phyloP scores from a whole-genome alignment of 2,329 filamentous ascomycete genomes.

The Pyricularia pennisetigena region DNA sequence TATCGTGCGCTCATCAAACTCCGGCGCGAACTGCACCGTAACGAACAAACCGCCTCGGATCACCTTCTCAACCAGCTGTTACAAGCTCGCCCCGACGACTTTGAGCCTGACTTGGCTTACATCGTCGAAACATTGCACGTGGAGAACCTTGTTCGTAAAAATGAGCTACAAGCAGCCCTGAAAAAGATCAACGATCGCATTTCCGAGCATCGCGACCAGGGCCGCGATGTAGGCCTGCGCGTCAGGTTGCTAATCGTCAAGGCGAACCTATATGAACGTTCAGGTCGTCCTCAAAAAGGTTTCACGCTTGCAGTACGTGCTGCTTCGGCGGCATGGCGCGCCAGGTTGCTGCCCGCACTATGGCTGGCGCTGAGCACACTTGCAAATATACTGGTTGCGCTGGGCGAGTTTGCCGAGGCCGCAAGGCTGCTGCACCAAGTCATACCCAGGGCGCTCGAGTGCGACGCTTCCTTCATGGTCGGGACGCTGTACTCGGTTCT shows the following conservation, averaged over 20 bases:
- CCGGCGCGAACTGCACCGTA: conserved; percentile 4
- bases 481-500: conserved; percentile 61
- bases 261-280: conserved; percentile 56
- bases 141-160: conserved; percentile 38
- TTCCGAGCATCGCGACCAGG: conserved; percentile 13
- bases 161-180: conserved; percentile 37
- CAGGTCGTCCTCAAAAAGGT: conserved; percentile 60
- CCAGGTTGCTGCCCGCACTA: conserved; percentile 56
- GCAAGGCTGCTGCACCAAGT: conserved; percentile 54
- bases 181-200: conserved; percentile 35
- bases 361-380: conserved; percentile 65
- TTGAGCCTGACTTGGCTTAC: conserved; percentile 42
- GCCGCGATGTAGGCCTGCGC: conserved; percentile 47
- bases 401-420: conserved; percentile 63
- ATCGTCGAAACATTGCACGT: conserved; percentile 41
- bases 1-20: conserved; percentile 4
- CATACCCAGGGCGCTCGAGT: conserved; percentile 69
- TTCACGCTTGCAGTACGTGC: conserved; percentile 72
- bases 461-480: conserved; percentile 49
- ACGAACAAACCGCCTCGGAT: neutral
- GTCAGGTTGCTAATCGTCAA: conserved; percentile 66
- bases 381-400: conserved; percentile 55
- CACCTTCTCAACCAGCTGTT: conserved; percentile 2
- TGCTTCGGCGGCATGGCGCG: conserved; percentile 61
- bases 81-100: conserved; percentile 22